These are phyloP conservation scores for Iris pallida DNA, from an alignment of 116 monocot genomes.

Conservation along the genomic window DNA sequence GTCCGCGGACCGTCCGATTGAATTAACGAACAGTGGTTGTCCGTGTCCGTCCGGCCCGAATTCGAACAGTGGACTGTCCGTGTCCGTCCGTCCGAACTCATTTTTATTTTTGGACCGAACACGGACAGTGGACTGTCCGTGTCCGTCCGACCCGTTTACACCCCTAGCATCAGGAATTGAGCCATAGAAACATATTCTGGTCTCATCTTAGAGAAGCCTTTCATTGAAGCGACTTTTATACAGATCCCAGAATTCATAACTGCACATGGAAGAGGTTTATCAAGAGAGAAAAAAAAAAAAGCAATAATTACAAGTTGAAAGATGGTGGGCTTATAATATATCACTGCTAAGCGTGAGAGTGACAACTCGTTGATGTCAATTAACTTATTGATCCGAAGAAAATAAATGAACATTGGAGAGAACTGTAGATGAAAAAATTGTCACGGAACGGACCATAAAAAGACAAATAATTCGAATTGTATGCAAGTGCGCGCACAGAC, in stretches of 20 bases:
- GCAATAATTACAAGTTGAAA: not conserved
- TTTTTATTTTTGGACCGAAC: too few relatives aligned
- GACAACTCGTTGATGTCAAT: constrained; percentile 77
- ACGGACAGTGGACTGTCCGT: too few relatives aligned
- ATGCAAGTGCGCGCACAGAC: too few relatives aligned
- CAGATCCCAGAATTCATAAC: constrained; percentile 34
- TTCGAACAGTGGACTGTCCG: too few relatives aligned
- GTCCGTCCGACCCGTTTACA: too few relatives aligned
- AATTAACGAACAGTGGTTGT: too few relatives aligned
- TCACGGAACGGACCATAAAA: too few relatives aligned
- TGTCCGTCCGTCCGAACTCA: too few relatives aligned
- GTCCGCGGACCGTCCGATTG: too few relatives aligned
- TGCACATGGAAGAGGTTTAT: not conserved
- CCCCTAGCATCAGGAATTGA: not conserved
- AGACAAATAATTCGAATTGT: too few relatives aligned
- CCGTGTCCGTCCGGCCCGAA: too few relatives aligned
- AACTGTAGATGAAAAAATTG: too few relatives aligned
- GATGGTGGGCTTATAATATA: not conserved
- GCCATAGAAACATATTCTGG: constrained; percentile 32
- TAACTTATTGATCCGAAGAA: constrained; percentile 70
- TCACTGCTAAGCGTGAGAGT: constrained; percentile 52
- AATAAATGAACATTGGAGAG: not conserved
- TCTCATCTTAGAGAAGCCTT: constrained; percentile 17
- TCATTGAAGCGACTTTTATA: constrained; percentile 20
- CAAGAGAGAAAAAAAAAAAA: not conserved